These are phyloP conservation scores for Eimeria maxima DNA, from an alignment of 169 alveolate species.

Conservation along the genomic window DNA sequence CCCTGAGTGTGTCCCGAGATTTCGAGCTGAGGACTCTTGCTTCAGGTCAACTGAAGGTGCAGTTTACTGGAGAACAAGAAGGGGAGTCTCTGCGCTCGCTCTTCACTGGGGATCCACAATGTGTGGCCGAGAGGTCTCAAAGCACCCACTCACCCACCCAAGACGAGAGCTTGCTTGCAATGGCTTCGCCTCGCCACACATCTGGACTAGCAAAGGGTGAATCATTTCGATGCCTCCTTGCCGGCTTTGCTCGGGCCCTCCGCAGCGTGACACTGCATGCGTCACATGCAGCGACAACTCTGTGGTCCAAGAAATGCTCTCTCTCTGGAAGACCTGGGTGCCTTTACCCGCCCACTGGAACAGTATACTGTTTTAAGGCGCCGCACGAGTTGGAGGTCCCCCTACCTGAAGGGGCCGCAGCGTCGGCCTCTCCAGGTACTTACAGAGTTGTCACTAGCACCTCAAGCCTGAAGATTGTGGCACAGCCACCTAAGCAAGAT, in stretches of 20 bases:
- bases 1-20: conserved; percentile 73
- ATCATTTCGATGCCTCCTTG: conserved; percentile 42
- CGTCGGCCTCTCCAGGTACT: conserved; percentile 77
- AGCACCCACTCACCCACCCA: conserved; percentile 26
- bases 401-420: conserved; percentile 77
- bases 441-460: conserved; percentile 76
- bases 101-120: conserved; percentile 10
- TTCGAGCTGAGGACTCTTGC: conserved; percentile 76
- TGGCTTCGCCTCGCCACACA: conserved; percentile 33
- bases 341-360: conserved; percentile 76
- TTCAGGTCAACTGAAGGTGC: conserved; percentile 66
- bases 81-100: conserved; percentile 76
- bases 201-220: conserved; percentile 50
- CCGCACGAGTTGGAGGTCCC: conserved; percentile 77
- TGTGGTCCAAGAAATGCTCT: conserved; percentile 61
- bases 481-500: conserved; percentile 49
- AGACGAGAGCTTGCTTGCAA: not conserved
- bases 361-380: conserved; percentile 61
- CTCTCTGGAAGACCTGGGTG: conserved; percentile 61
- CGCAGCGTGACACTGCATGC: conserved; percentile 74
- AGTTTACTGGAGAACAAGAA: conserved; percentile 63
- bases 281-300: conserved; percentile 60
- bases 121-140: not conserved
- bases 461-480: conserved; percentile 74
- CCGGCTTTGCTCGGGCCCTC: conserved; percentile 53